Percentiles rank a stretch among this genome's conserved stretches.
phyloP scores from a whole-genome alignment of 768 basidiomycete species.

The Tulasnella sp. region DNA sequence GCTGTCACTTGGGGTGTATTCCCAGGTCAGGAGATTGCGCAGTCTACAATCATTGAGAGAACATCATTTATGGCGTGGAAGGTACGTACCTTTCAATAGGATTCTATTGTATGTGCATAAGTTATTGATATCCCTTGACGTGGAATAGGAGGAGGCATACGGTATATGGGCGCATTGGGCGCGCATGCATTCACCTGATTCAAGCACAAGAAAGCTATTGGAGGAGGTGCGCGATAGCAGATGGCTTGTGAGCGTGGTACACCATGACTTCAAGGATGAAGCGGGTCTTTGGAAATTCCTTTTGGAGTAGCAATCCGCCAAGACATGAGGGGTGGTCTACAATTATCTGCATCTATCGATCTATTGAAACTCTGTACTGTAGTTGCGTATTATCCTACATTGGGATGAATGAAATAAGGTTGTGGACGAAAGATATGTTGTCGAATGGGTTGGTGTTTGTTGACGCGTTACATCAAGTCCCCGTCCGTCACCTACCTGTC shows the following conservation, averaged over 20 bases:
- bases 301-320: conserved; percentile 31
- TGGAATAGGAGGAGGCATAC: conserved; percentile 81
- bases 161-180: conserved; percentile 95
- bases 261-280: conserved; percentile 81
- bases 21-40: conserved; percentile 89
- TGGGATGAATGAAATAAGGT: too few relatives aligned
- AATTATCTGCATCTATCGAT: too few relatives aligned
- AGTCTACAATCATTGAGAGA: conserved; percentile 92
- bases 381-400: too few relatives aligned
- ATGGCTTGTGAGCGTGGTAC: conserved; percentile 87
- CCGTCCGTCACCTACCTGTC: background rate
- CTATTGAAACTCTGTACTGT: too few relatives aligned
- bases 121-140: conserved; percentile 10
- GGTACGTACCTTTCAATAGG: conserved; percentile 37
- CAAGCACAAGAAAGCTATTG: conserved; percentile 61
- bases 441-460: too few relatives aligned
- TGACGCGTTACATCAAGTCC: too few relatives aligned
- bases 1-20: conserved; percentile 99
- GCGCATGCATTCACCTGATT: conserved; percentile 66
- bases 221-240: conserved; percentile 57
- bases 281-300: conserved; percentile 81
- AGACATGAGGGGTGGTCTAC: too few relatives aligned
- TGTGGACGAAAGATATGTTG: too few relatives aligned
- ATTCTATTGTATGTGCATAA: background rate
- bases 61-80: conserved; percentile 96